Evolutionary conservation across 2,329 filamentous ascomycete species (phyloP).

Genomic region (Chrysoporthe austroafricana): DNA sequence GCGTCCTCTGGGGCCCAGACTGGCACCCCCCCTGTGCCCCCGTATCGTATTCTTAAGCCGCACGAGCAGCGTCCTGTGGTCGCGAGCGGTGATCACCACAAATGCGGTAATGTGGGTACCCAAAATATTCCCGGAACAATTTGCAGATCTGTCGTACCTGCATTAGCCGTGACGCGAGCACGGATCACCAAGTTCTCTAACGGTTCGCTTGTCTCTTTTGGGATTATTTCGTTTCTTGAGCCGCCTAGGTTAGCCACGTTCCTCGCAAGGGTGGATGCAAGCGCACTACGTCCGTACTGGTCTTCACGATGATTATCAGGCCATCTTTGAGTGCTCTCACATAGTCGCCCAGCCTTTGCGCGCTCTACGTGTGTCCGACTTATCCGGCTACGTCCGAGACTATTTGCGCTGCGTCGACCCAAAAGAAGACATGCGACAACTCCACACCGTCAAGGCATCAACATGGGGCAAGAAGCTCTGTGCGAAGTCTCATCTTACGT

Average conservation of each 20-base stretch:
- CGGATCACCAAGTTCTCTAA: background rate
- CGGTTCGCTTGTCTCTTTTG: background rate
- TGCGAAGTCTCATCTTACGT: constrained; percentile 6
- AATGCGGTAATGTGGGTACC: background rate
- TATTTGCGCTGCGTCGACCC: background rate
- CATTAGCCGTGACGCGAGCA: background rate
- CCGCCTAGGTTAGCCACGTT: background rate
- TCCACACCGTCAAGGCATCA: background rate
- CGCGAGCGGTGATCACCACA: background rate
- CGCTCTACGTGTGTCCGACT: background rate
- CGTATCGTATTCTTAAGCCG: constrained; percentile 4
- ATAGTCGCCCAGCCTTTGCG: background rate
- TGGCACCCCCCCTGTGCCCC: background rate
- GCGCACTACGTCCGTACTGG: background rate
- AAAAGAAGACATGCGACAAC: background rate
- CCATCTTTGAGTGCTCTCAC: background rate
- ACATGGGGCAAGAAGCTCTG: constrained; percentile 4
- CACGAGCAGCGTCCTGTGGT: background rate
- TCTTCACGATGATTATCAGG: background rate
- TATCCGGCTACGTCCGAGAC: constrained; percentile 2
- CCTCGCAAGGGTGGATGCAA: background rate
- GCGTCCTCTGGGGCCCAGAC: background rate
- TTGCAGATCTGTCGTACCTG: background rate
- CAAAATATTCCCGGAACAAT: background rate
- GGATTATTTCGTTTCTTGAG: background rate